Conservation (phyloP, 2,329 filamentous ascomycete species). For the Fusarium napiforme region DNA sequence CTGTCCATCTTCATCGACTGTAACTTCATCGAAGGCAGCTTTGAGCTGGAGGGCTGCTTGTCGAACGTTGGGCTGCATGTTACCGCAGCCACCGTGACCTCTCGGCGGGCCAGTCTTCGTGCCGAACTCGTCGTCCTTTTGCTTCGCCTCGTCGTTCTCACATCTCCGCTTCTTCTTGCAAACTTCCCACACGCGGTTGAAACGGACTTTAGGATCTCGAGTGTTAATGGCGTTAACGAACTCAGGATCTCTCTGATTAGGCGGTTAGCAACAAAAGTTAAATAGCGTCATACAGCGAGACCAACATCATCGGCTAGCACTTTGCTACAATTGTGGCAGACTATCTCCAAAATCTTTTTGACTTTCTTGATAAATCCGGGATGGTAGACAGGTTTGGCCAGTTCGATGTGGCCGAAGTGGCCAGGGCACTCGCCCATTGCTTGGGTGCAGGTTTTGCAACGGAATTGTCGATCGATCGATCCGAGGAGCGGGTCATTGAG, state of each 20-base stretch:
- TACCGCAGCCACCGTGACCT: constrained; percentile 92
- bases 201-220: constrained; percentile 93
- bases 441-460: constrained; percentile 96
- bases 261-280: constrained; percentile 69
- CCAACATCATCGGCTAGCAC: constrained; percentile 98
- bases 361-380: constrained; percentile 97
- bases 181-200: constrained; percentile 89
- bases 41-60: constrained; percentile 87
- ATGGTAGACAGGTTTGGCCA: constrained; percentile 96
- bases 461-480: constrained; percentile 94
- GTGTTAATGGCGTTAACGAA: constrained; percentile 84
- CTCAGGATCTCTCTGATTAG: constrained; percentile 79
- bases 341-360: constrained; percentile 98
- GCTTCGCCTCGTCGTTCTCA: constrained; percentile 79
- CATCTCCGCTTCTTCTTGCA: constrained; percentile 91
- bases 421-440: constrained; percentile 96
- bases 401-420: constrained; percentile 98
- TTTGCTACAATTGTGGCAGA: constrained; percentile 99
- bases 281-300: constrained; percentile 68
- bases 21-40: constrained; percentile 77
- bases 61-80: constrained; percentile 86
- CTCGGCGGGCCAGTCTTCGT: constrained; percentile 62
- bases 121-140: constrained; percentile 75
- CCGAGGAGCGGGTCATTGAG: constrained; percentile 96
- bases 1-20: constrained; percentile 75